Base-by-base conservation (phyloP, 2,329 filamentous ascomycete species). In the Fusarium nygamai region DNA sequence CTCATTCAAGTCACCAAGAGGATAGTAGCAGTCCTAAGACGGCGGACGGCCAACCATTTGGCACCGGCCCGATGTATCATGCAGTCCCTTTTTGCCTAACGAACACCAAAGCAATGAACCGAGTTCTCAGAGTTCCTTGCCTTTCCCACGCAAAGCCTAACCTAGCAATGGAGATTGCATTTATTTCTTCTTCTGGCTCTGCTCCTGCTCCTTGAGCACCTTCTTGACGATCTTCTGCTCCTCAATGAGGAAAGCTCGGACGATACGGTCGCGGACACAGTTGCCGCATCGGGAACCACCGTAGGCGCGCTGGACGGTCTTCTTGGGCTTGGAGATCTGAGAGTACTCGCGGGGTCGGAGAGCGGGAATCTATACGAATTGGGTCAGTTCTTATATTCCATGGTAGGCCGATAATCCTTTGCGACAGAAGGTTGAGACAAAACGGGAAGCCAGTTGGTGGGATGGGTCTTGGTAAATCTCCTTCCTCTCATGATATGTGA, bases 201-300 rank as follows among this genome's bases (percentile, higher is more conserved):
- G 93, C 90, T 94, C 93, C 89, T 97, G 94, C 91, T 98, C 96
- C 93, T 98, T 98, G 86, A 98, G 92, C 83, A 99, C 96, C 94
- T 99, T 99, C 95, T 99, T 99, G 88, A 99, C 96, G 82, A 99
- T 98, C 94, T 99, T 99, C 91, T 99, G 96, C 92, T 99, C 96
- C 91, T 99, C 97, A 80, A 99, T 98, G 86, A 99, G 89, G 93
- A 99, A 99, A 77, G 96, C 96, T 81, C 96, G 94, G 81, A 98
- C 94, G 81, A 99, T 94, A 82, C 96, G 93, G 90, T 99, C 96
- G 87, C 96, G 95, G 81, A 99, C 96, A 87, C 96, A 99, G 91
- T 94, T 96, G 84, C 93, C 95, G 90, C 96, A 99, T 91, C 96
- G 94, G 83, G 95, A 98, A 84, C 96, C 96, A 86, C 96, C 95